Conservation (phyloP, 148 eudicot species). For the Drosera capensis region DNA sequence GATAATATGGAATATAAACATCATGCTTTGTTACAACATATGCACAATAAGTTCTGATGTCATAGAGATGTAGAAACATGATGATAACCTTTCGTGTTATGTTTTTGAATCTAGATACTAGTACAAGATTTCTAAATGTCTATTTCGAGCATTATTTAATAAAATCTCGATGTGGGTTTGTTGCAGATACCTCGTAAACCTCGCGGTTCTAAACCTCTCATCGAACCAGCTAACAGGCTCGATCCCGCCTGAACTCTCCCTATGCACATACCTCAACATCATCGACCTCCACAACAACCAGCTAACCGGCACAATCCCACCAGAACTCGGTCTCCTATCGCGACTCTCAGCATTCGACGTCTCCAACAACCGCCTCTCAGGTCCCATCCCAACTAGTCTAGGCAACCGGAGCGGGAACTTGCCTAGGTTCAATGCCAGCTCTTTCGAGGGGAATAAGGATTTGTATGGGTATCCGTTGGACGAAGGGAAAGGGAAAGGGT, state of each 20-base stretch:
- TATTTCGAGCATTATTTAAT: no score
- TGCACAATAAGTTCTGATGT: no score
- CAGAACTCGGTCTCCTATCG: conserved; percentile 24
- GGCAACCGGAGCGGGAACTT: conserved; percentile 31
- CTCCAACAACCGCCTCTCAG: conserved; percentile 24
- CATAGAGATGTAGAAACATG: no score
- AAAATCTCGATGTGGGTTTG: no score
- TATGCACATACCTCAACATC: conserved; percentile 51
- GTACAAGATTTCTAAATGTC: no score
- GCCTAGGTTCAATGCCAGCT: conserved; percentile 39
- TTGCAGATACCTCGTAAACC: conserved; percentile 36
- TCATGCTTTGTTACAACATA: no score
- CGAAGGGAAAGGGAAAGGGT: conserved; percentile 24
- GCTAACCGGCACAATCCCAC: conserved; percentile 31
- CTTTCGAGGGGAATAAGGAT: conserved; percentile 44
- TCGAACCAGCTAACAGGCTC: conserved; percentile 25
- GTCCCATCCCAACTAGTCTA: conserved; percentile 32
- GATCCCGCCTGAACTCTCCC: conserved; percentile 28
- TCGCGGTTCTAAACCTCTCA: conserved; percentile 43
- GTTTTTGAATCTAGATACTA: no score
- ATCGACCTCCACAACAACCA: conserved; percentile 32
- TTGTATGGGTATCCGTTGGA: conserved; percentile 52
- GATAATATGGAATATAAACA: no score
- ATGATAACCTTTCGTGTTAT: no score
- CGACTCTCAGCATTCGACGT: conserved; percentile 36